Conservation (phyloP, 1,284 basidiomycete species). For the Papiliotrema laurentii region DNA sequence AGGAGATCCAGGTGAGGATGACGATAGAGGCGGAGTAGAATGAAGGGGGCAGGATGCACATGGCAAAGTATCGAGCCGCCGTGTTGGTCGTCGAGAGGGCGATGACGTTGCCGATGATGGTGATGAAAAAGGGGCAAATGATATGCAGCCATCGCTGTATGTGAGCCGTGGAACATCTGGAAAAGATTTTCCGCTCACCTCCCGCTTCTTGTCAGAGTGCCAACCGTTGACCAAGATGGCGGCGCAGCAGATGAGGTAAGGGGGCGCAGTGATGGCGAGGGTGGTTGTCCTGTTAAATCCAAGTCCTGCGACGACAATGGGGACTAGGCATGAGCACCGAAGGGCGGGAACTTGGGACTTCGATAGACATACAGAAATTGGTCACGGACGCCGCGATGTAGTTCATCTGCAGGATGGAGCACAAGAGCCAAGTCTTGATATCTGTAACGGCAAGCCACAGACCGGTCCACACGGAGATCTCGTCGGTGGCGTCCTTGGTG, state of each 20-base stretch:
- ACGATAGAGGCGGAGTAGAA: constrained; percentile 46
- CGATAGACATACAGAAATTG: constrained; percentile 23
- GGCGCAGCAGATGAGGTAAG: constrained; percentile 40
- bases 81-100: constrained; percentile 52
- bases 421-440: constrained; percentile 38
- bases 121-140: constrained; percentile 26
- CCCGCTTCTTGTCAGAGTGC: constrained; percentile 39
- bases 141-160: constrained; percentile 22
- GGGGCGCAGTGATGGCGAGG: constrained; percentile 41
- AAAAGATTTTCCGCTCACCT: constrained; percentile 5
- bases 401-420: constrained; percentile 14
- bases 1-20: constrained; percentile 44
- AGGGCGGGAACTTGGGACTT: neutral
- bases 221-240: constrained; percentile 37
- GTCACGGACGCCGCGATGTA: constrained; percentile 36
- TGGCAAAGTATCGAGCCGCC: constrained; percentile 43
- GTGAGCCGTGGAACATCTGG: neutral
- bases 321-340: constrained; percentile 16
- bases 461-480: constrained; percentile 21
- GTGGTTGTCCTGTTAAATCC: constrained; percentile 43
- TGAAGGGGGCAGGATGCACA: constrained; percentile 29
- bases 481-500: constrained; percentile 30
- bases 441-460: constrained; percentile 34
- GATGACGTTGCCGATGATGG: constrained; percentile 54
- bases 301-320: constrained; percentile 35